Percentiles rank a stretch among this genome's conserved stretches.
These are phyloP conservation scores for Karstenula rhodostoma DNA, from an alignment of 2,329 filamentous ascomycete species.

Conservation along the genomic window DNA sequence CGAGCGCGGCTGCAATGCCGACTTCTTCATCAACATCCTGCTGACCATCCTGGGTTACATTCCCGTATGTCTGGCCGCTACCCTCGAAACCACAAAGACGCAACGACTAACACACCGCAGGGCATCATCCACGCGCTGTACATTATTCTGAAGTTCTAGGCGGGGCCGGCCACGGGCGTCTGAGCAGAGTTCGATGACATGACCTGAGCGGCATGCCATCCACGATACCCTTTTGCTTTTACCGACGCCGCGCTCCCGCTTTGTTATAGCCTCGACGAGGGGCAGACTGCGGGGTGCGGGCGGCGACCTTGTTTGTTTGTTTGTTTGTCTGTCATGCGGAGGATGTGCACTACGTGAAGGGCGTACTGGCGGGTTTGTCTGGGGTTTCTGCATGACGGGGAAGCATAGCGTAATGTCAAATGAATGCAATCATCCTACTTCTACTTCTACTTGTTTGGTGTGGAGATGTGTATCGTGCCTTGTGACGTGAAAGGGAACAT, in stretches of 20 bases:
- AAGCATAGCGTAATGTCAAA: conserved; percentile 19
- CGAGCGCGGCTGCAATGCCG: conserved; percentile 86
- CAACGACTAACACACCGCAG: conserved; percentile 28
- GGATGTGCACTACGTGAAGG: conserved; percentile 2
- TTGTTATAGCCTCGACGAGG: neutral
- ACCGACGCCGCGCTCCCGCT: neutral
- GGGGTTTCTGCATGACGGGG: conserved; percentile 1
- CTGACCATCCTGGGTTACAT: conserved; percentile 70
- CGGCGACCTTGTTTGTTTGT: neutral
- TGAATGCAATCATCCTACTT: neutral
- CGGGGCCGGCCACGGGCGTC: conserved; percentile 16
- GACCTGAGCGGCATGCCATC: conserved; percentile 19
- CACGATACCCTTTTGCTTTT: conserved; percentile 47
- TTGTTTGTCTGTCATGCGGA: conserved; percentile 8
- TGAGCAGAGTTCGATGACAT: conserved; percentile 21
- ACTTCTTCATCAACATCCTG: conserved; percentile 92
- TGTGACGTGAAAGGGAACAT: too few relatives aligned
- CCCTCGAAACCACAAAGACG: neutral
- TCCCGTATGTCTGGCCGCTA: conserved; percentile 56
- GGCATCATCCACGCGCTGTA: conserved; percentile 92
- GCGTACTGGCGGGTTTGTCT: conserved; percentile 13
- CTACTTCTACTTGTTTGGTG: neutral
- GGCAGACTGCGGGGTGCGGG: neutral
- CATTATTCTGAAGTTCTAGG: conserved; percentile 89
- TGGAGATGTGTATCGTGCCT: neutral